phyloP scores from a whole-genome alignment of 2,329 filamentous ascomycete genomes.

The Cordyceps farinosa region DNA sequence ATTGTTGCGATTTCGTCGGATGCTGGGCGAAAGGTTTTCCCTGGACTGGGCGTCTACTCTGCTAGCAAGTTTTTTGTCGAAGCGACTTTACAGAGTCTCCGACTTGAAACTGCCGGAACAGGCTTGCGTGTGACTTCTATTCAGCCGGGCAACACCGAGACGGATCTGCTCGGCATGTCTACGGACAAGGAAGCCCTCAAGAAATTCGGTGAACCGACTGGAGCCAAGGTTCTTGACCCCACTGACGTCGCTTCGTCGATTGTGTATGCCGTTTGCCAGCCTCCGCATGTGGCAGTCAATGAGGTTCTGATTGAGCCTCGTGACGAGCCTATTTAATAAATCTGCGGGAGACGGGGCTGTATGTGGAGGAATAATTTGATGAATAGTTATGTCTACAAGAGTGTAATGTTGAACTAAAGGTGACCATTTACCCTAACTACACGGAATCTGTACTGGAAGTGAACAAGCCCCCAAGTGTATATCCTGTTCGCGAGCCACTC shows the following conservation, averaged over 20 bases:
- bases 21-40: conserved; percentile 77
- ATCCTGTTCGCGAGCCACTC: too few relatives aligned
- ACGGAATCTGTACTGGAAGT: neutral
- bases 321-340: conserved; percentile 65
- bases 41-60: conserved; percentile 76
- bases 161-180: conserved; percentile 69
- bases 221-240: conserved; percentile 70
- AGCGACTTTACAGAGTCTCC: conserved; percentile 70
- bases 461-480: neutral
- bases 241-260: conserved; percentile 71
- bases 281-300: conserved; percentile 72
- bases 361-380: neutral
- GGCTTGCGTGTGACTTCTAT: conserved; percentile 71
- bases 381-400: neutral
- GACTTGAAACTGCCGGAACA: conserved; percentile 70
- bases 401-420: neutral
- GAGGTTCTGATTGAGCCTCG: conserved; percentile 76
- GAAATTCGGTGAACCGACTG: conserved; percentile 72
- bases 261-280: conserved; percentile 70
- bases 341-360: neutral
- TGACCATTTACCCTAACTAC: neutral
- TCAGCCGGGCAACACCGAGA: conserved; percentile 74
- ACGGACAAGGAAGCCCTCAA: conserved; percentile 73
- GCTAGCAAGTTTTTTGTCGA: conserved; percentile 85
- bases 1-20: conserved; percentile 80